phyloP scores from a whole-genome alignment of 192 early-diverging fungal genomes.

The Cladochytrium replicatum region DNA sequence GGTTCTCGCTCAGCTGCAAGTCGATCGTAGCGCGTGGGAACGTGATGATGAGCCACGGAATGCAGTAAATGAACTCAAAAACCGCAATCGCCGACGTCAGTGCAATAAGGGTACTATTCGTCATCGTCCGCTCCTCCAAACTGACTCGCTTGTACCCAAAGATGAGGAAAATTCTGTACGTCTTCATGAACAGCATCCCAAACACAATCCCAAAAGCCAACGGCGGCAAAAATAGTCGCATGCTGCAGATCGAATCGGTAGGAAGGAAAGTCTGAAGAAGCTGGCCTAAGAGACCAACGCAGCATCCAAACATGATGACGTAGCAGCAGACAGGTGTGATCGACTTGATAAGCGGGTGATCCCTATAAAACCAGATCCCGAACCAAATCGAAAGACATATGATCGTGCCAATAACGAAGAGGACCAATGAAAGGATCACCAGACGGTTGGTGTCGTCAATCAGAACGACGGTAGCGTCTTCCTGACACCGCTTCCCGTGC shows the following conservation, averaged over 20 bases:
- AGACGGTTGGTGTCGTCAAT: too few relatives aligned
- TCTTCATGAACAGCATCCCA: constrained; percentile 7
- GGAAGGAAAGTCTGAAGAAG: not conserved
- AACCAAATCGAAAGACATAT: too few relatives aligned
- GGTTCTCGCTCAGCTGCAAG: not conserved
- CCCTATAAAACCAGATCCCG: too few relatives aligned
- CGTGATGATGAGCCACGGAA: not conserved
- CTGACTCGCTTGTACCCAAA: constrained; percentile 2
- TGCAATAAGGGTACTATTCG: not conserved
- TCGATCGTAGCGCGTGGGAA: not conserved
- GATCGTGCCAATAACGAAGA: too few relatives aligned
- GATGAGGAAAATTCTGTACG: constrained; percentile 7
- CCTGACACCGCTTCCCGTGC: too few relatives aligned
- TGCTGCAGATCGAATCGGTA: not conserved
- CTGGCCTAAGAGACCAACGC: not conserved
- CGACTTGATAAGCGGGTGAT: not conserved
- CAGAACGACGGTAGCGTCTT: too few relatives aligned
- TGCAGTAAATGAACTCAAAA: constrained; percentile 1
- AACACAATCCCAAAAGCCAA: not conserved
- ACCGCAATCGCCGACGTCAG: not conserved
- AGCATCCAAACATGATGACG: constrained; percentile 3
- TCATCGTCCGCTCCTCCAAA: not conserved
- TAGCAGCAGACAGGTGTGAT: constrained; percentile 5
- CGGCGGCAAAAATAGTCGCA: constrained; percentile 4
- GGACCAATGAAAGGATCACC: too few relatives aligned